These are phyloP conservation scores for Eurotiales sp. DNA, from an alignment of 2,329 filamentous ascomycete genomes.

Conservation along the genomic window DNA sequence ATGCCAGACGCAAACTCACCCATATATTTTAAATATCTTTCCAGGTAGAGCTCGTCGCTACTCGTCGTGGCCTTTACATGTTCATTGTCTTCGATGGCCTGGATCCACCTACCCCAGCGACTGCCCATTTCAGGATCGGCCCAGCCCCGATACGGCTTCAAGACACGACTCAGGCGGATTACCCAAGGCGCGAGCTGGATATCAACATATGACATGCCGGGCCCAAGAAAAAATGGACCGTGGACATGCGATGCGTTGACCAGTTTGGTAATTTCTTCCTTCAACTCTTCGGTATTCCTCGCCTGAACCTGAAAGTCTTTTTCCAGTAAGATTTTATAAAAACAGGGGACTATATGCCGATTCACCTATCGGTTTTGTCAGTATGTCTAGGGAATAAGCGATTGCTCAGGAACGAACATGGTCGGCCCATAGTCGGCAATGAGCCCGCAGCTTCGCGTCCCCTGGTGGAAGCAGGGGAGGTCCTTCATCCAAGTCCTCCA, in stretches of 20 bases:
- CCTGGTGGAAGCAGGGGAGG: conserved; percentile 61
- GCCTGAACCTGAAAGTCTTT: conserved; percentile 58
- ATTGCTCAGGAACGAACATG: conserved; percentile 10
- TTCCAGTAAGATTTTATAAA: conserved; percentile 69
- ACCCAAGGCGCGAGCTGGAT: conserved; percentile 74
- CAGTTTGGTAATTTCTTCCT: conserved; percentile 60
- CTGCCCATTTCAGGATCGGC: conserved; percentile 59
- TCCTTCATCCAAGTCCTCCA: conserved; percentile 67
- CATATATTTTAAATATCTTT: conserved; percentile 63
- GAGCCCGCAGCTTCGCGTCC: conserved; percentile 64
- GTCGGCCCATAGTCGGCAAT: conserved; percentile 74
- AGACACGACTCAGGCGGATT: conserved; percentile 62
- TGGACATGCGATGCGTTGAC: conserved; percentile 54
- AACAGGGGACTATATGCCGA: conserved; percentile 68
- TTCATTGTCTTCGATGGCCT: conserved; percentile 62
- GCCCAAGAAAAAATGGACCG: conserved; percentile 68
- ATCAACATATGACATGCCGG: conserved; percentile 62
- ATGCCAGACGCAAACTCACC: too few species aligned
- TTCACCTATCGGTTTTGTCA: conserved; percentile 57
- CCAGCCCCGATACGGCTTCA: conserved; percentile 64
- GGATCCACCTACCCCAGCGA: conserved; percentile 66
- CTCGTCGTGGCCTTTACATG: conserved; percentile 66
- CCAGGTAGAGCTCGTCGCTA: conserved; percentile 61
- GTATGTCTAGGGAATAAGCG: conserved; percentile 12
- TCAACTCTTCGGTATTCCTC: conserved; percentile 58